phyloP scores from a whole-genome alignment of 768 basidiomycete genomes.

The Pluteus cervinus region DNA sequence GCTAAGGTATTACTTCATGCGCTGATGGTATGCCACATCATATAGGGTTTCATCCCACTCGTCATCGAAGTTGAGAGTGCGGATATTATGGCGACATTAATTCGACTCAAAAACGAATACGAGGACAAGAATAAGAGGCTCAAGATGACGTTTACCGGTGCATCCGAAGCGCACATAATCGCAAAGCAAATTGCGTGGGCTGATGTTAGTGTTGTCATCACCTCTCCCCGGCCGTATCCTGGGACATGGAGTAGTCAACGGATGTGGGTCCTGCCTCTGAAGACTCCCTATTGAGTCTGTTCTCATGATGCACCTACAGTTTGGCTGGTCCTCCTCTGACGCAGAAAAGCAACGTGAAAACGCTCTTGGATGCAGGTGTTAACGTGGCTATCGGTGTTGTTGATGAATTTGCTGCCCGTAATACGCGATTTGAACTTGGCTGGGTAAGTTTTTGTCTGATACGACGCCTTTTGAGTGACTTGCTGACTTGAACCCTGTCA shows the following conservation, averaged over 20 bases:
- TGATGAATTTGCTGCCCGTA: slow-evolving; percentile 59
- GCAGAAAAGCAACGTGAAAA: slow-evolving; percentile 44
- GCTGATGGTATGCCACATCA: slow-evolving; percentile 12
- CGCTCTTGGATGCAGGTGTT: slow-evolving; percentile 53
- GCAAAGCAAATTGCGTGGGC: slow-evolving; percentile 57
- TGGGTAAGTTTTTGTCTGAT: slow-evolving; percentile 33
- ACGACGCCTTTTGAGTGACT: slow-evolving; percentile 6
- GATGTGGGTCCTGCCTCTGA: slow-evolving; percentile 35
- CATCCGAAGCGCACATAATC: slow-evolving; percentile 54
- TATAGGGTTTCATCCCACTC: slow-evolving; percentile 52
- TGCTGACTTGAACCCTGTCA: slow-evolving; percentile 13
- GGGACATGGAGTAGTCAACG: slow-evolving; percentile 57
- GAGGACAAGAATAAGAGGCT: slow-evolving; percentile 27
- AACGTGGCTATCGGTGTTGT: slow-evolving; percentile 55
- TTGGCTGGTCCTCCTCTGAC: slow-evolving; percentile 68
- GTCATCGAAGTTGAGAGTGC: slow-evolving; percentile 66
- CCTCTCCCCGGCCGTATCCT: slow-evolving; percentile 59
- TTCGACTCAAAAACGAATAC: slow-evolving; percentile 52
- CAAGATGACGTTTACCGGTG: slow-evolving; percentile 52
- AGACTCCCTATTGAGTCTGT: background rate
- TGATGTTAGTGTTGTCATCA: slow-evolving; percentile 66
- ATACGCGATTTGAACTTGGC: slow-evolving; percentile 60
- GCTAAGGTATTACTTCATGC: slow-evolving; percentile 15
- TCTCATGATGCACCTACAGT: slow-evolving; percentile 26
- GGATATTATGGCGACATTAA: slow-evolving; percentile 68